These are phyloP conservation scores for Debaryomycetaceae sp. DNA, from an alignment of 1,139 yeast genomes.

Conservation along the genomic window DNA sequence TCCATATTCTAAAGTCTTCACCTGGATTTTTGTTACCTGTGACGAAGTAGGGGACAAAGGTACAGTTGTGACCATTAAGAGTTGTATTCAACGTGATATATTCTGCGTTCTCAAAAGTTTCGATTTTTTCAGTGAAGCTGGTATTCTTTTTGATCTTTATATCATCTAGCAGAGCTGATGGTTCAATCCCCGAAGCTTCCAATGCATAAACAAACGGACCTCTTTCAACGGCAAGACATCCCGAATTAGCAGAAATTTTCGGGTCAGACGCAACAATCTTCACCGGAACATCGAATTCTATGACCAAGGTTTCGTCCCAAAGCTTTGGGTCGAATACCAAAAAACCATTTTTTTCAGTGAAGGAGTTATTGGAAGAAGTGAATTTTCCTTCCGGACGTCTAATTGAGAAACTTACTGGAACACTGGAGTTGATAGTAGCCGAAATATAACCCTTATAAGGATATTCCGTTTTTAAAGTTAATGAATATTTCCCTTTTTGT, in stretches of 20 bases:
- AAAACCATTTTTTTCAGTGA: slow-evolving; percentile 7
- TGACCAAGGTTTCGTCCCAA: slow-evolving; percentile 8
- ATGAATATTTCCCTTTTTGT: no score
- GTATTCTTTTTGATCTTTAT: no score
- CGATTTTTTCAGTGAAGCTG: no score
- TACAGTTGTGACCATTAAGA: no score
- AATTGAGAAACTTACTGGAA: slow-evolving; percentile 9
- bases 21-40: no score
- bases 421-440: slow-evolving; percentile 5
- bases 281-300: slow-evolving; percentile 11
- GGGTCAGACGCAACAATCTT: slow-evolving; percentile 12
- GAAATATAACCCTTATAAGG: no score
- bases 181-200: slow-evolving; percentile 14
- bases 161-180: no score
- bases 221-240: slow-evolving; percentile 14
- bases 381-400: slow-evolving; percentile 10
- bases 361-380: slow-evolving; percentile 2
- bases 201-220: slow-evolving; percentile 18
- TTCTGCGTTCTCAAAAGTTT: no score
- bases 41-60: no score
- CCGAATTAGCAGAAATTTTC: slow-evolving; percentile 14
- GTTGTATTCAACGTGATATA: no score
- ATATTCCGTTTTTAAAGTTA: no score
- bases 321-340: slow-evolving; percentile 7
- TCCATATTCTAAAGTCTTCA: no score